Evolutionary conservation across 164 flowering plant genomes (phyloP).

Genomic region (Saururus chinensis): DNA sequence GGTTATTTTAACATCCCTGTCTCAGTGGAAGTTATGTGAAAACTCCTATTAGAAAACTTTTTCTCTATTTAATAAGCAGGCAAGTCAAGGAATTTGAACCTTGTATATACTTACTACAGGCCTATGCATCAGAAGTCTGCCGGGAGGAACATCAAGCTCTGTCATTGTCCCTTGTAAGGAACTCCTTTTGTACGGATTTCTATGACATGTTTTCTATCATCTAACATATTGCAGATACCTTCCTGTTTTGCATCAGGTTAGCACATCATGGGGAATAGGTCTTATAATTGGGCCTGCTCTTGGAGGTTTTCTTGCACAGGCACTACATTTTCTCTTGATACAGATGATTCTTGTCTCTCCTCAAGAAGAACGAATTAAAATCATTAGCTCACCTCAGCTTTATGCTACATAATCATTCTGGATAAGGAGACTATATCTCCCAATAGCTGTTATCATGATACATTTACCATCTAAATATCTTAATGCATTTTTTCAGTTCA

Average conservation of each 20-base stretch:
- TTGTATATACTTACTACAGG: slow-evolving; percentile 21
- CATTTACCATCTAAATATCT: no score
- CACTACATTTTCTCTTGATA: slow-evolving; percentile 4
- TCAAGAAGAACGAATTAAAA: no score
- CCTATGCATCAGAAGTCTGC: slow-evolving; percentile 61
- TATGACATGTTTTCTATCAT: neutral
- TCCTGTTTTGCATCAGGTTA: slow-evolving; percentile 21
- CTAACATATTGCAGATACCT: neutral
- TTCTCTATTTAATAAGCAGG: neutral
- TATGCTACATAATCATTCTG: neutral
- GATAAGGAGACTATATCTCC: neutral
- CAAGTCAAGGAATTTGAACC: neutral
- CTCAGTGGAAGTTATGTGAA: neutral
- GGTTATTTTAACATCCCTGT: neutral
- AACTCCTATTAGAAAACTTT: neutral
- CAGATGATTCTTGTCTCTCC: neutral
- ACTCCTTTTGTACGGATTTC: neutral
- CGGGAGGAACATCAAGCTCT: slow-evolving; percentile 55
- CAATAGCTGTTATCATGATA: neutral
- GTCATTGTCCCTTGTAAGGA: slow-evolving; percentile 55
- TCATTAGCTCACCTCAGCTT: neutral
- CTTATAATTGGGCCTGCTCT: slow-evolving; percentile 52
- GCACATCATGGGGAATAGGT: slow-evolving; percentile 51
- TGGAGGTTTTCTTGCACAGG: slow-evolving; percentile 60
- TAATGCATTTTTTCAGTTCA: no score